A percentile compares a stretch with the other conserved stretches of the same genome.
These are phyloP conservation scores for Saccharum officinarum DNA, from an alignment of 176 grass and related monocot genomes.

Conservation along the genomic window DNA sequence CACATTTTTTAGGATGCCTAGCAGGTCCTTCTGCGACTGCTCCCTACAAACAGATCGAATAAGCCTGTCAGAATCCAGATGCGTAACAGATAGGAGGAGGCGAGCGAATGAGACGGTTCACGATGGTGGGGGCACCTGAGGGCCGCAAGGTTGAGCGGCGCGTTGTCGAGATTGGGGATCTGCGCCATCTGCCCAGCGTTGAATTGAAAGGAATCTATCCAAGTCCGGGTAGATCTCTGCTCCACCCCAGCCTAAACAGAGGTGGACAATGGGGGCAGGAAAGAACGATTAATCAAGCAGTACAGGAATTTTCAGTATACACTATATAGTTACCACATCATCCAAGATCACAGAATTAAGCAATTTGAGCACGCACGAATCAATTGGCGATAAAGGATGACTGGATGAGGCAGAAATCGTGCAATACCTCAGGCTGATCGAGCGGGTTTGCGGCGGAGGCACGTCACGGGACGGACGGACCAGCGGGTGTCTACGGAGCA, in stretches of 20 bases:
- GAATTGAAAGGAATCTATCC: background rate
- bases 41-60: constrained; percentile 51
- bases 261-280: background rate
- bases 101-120: background rate
- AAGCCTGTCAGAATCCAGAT: background rate
- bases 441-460: background rate
- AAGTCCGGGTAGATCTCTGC: background rate
- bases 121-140: constrained; percentile 45
- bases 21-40: constrained; percentile 85
- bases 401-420: background rate
- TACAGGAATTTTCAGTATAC: background rate
- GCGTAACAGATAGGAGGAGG: background rate
- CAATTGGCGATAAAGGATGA: background rate
- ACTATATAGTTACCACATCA: background rate
- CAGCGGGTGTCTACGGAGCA: background rate
- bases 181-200: constrained; percentile 61
- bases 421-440: background rate
- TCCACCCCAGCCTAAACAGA: background rate
- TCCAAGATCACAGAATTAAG: background rate
- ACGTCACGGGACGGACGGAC: background rate
- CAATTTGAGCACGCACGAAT: background rate
- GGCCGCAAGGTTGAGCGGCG: constrained; percentile 66
- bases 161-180: constrained; percentile 88
- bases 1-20: constrained; percentile 75
- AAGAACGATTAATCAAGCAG: background rate